Percentiles rank a stretch among this genome's conserved stretches.
phyloP scores from a whole-genome alignment of 495 filamentous ascomycete species.

The Pyronema domesticum region DNA sequence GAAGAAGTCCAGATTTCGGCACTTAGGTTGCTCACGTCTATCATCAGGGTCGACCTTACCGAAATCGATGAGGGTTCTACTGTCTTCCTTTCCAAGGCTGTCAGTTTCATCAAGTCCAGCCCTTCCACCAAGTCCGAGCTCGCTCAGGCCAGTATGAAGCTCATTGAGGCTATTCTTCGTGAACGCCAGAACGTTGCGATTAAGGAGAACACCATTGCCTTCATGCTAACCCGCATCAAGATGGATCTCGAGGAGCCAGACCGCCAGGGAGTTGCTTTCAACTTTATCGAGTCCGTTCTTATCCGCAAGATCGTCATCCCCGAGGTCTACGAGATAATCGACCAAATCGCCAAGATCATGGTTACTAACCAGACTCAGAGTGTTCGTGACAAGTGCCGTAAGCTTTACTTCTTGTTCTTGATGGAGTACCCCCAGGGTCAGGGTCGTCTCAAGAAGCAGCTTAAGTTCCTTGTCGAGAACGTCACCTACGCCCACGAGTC shows the following conservation, averaged over 20 bases:
- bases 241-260: slow-evolving; percentile 87
- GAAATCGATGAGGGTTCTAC: slow-evolving; percentile 47
- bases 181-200: slow-evolving; percentile 56
- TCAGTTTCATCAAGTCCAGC: slow-evolving; percentile 59
- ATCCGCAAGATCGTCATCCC: slow-evolving; percentile 68
- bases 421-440: slow-evolving; percentile 87
- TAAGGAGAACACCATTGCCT: slow-evolving; percentile 65
- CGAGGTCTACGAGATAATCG: slow-evolving; percentile 76
- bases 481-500: slow-evolving; percentile 75
- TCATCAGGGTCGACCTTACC: slow-evolving; percentile 67
- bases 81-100: slow-evolving; percentile 67
- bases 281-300: slow-evolving; percentile 73
- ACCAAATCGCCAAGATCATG: slow-evolving; percentile 81
- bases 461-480: slow-evolving; percentile 75
- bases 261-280: slow-evolving; percentile 78
- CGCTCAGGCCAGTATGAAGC: slow-evolving; percentile 68
- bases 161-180: slow-evolving; percentile 68
- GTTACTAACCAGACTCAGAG: slow-evolving; percentile 80
- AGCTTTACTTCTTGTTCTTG: slow-evolving; percentile 82
- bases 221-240: slow-evolving; percentile 64
- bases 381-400: slow-evolving; percentile 69
- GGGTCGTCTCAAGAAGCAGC: slow-evolving; percentile 69
- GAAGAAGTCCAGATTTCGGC: slow-evolving; percentile 82
- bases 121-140: slow-evolving; percentile 62
- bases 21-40: slow-evolving; percentile 61